Conservation (phyloP, 306 rosid species). For the Castanea mollissima region DNA sequence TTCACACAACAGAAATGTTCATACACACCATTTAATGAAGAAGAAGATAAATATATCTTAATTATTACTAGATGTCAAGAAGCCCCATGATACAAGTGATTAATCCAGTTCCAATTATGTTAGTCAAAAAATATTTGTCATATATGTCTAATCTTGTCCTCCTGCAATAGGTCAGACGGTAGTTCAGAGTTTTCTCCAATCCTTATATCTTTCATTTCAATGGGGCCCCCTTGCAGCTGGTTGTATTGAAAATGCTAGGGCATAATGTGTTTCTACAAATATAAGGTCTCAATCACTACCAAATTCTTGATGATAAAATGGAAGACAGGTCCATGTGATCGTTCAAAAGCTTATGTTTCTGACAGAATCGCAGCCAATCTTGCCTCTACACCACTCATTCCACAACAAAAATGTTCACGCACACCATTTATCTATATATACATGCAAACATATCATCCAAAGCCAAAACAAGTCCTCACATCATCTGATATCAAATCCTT, state of each 20-base stretch:
- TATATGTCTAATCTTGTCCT: no score
- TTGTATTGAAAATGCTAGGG: not conserved
- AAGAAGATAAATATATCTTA: no score
- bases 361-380: not conserved
- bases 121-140: no score
- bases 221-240: not conserved
- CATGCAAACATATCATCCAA: slow-evolving; percentile 1
- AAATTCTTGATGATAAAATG: not conserved
- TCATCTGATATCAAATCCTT: not conserved
- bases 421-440: not conserved
- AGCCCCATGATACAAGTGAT: no score
- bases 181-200: no score
- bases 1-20: not conserved
- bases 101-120: no score
- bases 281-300: slow-evolving; percentile 12
- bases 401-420: not conserved
- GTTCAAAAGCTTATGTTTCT: not conserved
- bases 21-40: no score
- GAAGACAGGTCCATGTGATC: slow-evolving; percentile 27
- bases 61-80: no score
- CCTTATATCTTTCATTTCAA: not conserved
- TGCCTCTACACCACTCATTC: not conserved
- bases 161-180: no score
- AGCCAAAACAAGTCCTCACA: slow-evolving; percentile 6
- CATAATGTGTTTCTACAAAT: not conserved